Percentiles rank a stretch among this genome's conserved stretches.
These are phyloP conservation scores for Strobilomyces echinocephalus DNA, from an alignment of 768 basidiomycete species.

Conservation along the genomic window DNA sequence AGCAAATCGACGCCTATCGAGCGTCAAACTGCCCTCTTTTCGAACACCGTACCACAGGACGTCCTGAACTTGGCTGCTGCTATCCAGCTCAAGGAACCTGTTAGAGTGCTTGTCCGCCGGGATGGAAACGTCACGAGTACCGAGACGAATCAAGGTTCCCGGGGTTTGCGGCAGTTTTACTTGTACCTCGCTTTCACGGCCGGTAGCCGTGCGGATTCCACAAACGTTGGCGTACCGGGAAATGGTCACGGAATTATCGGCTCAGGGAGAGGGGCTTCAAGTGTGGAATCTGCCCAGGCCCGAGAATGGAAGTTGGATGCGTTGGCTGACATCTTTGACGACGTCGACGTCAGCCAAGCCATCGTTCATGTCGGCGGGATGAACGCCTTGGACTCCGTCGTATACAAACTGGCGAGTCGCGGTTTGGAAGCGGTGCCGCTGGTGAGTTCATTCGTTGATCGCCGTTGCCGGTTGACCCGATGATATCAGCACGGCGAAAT, in stretches of 20 bases:
- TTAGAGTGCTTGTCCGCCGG: constrained; percentile 93
- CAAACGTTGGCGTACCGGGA: constrained; percentile 35
- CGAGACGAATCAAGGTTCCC: constrained; percentile 65
- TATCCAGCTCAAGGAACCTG: constrained; percentile 92
- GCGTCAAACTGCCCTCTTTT: constrained; percentile 91
- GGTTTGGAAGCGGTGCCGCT: constrained; percentile 86
- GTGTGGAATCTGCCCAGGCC: constrained; percentile 78
- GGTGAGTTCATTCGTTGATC: constrained; percentile 44
- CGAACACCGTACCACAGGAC: constrained; percentile 97
- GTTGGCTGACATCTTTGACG: constrained; percentile 83
- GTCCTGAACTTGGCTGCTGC: constrained; percentile 92
- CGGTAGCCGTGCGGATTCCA: constrained; percentile 62
- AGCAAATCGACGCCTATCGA: constrained; percentile 47
- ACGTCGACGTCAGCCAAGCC: constrained; percentile 73
- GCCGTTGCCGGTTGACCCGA: constrained; percentile 8
- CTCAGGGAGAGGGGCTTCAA: constrained; percentile 79
- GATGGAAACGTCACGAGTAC: constrained; percentile 77
- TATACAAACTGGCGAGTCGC: constrained; percentile 83
- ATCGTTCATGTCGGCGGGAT: constrained; percentile 88
- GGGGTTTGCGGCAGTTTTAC: constrained; percentile 92
- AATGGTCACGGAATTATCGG: constrained; percentile 87
- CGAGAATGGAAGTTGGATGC: constrained; percentile 95
- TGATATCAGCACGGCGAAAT: constrained; percentile 80
- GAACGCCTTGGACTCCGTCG: constrained; percentile 80
- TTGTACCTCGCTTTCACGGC: constrained; percentile 94